These are phyloP conservation scores for Boletus edulis DNA, from an alignment of 768 basidiomycete species.

Conservation along the genomic window DNA sequence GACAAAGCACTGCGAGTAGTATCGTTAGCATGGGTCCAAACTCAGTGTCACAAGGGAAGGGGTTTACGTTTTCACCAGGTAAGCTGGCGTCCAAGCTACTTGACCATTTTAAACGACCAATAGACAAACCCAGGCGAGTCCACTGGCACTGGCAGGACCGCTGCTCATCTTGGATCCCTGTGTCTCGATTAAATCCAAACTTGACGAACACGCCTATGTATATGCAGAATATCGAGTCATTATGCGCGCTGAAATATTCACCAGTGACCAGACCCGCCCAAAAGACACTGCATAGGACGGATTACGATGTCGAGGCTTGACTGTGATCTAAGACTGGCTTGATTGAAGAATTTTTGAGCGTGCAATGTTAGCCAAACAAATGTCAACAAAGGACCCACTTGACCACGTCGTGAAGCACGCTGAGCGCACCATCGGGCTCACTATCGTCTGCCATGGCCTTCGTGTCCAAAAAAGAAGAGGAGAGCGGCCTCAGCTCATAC, in stretches of 20 bases:
- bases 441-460: conserved; percentile 64
- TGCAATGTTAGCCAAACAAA: conserved; percentile 15
- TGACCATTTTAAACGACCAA: not conserved
- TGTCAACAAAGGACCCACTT: conserved; percentile 19
- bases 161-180: too few species aligned
- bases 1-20: not conserved
- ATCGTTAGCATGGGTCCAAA: not conserved
- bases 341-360: too few species aligned
- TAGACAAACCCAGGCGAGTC: too few species aligned
- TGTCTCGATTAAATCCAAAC: too few species aligned
- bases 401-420: conserved; percentile 21
- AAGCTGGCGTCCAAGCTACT: not conserved
- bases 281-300: too few species aligned
- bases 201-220: too few species aligned
- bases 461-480: conserved; percentile 95
- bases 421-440: conserved; percentile 12
- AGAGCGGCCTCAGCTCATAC: conserved; percentile 86
- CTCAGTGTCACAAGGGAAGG: not conserved
- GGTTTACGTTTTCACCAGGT: not conserved
- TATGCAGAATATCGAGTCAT: too few species aligned
- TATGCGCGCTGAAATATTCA: too few species aligned
- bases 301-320: too few species aligned
- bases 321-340: too few species aligned
- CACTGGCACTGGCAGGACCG: too few species aligned
- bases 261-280: too few species aligned